Evolutionary conservation across 805 yeast species (phyloP), one percentile per base, ranked within the genome.

Genomic region (Cyberlindnera japonica): DNA sequence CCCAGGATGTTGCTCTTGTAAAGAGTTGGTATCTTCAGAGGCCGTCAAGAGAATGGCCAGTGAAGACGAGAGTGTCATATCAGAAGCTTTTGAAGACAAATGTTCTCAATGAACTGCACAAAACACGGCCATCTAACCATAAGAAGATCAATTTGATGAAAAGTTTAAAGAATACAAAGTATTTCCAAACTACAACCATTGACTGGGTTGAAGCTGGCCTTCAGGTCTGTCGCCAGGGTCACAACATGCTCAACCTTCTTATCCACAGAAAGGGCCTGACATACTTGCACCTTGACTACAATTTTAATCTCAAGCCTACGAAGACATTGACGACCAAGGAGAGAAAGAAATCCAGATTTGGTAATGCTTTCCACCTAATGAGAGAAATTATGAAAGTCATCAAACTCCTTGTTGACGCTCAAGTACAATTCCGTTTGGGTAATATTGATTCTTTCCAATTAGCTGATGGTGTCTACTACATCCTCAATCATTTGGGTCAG

Each of bases 181-280:
- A 77, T 59, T 93, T 93, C 63, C 95, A 88, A 57, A 82, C 85
- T 53, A 91, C 99, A 0, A 74, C 90, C 0, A 81, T 93, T 36
- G 99, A 93, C 62, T 93, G 99, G 99, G 93, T 91, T 3, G 99
- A 93, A 61, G 99, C 98, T 1, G 99, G 97, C 21, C 67, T 93
- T 42, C 98, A 93, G 63, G 79, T 93, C 3, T 85, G 96, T 55
- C 75, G 79, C 27, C 99, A 93, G 62, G 99, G 99, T 3, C 86
- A 82, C 62, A 91, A 88, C 53, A 90, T 91, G 95, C 71, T 93
- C 34, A 90, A 89, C 60, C 65, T 93, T 25, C 68, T 93, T 49
- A 88, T 93, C 37, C 98, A 93, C 60, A 77, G 89, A 54, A 82
- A 85, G 51, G 98, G 98, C 0, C 66, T 93, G 26, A 89, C 96